phyloP scores from a whole-genome alignment of 495 filamentous ascomycete genomes.

The Talaromyces liani region DNA sequence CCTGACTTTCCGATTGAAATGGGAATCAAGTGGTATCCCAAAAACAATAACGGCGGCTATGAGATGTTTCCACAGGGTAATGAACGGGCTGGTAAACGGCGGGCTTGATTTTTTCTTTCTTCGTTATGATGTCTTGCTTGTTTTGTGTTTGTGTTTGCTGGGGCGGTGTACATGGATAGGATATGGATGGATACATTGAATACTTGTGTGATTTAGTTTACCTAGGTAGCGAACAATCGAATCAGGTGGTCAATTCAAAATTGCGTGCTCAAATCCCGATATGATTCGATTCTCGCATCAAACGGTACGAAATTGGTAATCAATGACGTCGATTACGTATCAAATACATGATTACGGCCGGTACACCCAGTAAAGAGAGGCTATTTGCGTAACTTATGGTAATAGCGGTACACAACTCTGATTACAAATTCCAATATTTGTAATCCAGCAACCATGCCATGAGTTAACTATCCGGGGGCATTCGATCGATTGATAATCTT shows the following conservation, averaged over 20 bases:
- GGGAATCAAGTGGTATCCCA: slow-evolving; percentile 30
- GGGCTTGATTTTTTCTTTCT: slow-evolving; percentile 6
- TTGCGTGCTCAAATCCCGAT: background rate
- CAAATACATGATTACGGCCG: background rate
- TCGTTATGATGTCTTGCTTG: slow-evolving; percentile 3
- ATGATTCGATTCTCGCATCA: too few species aligned
- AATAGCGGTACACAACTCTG: background rate
- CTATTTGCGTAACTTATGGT: background rate
- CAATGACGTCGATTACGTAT: background rate
- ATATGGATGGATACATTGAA: slow-evolving; percentile 1
- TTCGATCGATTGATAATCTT: background rate
- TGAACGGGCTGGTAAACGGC: slow-evolving; percentile 5
- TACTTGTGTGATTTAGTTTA: background rate
- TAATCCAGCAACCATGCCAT: background rate
- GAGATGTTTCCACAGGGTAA: slow-evolving; percentile 9
- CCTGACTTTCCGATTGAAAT: slow-evolving; percentile 33
- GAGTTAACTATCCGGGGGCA: background rate
- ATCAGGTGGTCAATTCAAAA: background rate
- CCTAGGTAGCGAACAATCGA: background rate
- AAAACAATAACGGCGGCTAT: background rate
- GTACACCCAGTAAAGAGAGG: background rate
- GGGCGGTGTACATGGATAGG: background rate
- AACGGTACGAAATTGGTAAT: background rate
- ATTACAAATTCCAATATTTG: slow-evolving; percentile 5
- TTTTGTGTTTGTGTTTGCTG: background rate